phyloP scores from a whole-genome alignment of 345 rosid species.

The Salix koriyanagi region DNA sequence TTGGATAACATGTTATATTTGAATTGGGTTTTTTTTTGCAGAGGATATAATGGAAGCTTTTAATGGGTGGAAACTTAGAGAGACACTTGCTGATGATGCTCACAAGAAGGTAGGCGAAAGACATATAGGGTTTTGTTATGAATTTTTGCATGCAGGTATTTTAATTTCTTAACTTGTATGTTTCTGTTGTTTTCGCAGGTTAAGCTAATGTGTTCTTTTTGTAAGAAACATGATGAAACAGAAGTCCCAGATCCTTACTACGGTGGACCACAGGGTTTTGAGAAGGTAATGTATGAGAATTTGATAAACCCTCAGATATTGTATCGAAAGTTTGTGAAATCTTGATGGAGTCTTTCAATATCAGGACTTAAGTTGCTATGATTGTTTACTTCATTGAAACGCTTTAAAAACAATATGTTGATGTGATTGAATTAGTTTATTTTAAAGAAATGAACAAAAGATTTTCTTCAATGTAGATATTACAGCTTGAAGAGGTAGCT shows the following conservation, averaged over 20 bases:
- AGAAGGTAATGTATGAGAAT: slow-evolving; percentile 50
- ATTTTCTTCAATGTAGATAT: background rate
- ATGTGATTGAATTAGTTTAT: background rate
- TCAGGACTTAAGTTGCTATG: background rate
- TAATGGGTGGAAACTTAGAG: slow-evolving; percentile 70
- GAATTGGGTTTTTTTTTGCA: slow-evolving; percentile 19
- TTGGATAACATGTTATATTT: background rate
- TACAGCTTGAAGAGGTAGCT: background rate
- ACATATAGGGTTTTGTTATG: background rate
- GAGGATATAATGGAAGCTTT: slow-evolving; percentile 75
- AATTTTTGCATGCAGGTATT: background rate
- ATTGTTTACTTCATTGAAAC: background rate
- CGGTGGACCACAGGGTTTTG: slow-evolving; percentile 93
- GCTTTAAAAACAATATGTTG: background rate
- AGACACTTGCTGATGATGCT: slow-evolving; percentile 59
- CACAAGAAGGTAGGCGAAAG: slow-evolving; percentile 54
- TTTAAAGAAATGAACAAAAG: background rate
- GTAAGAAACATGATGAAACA: slow-evolving; percentile 75
- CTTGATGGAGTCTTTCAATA: background rate
- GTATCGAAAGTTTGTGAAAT: background rate
- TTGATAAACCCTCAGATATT: background rate
- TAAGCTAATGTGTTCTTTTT: slow-evolving; percentile 81
- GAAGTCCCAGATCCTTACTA: slow-evolving; percentile 92
- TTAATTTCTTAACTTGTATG: background rate
- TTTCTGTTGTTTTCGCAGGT: slow-evolving; percentile 49